These are phyloP conservation scores for Volvariella volvacea DNA, from an alignment of 1,284 basidiomycete genomes.

Conservation along the genomic window DNA sequence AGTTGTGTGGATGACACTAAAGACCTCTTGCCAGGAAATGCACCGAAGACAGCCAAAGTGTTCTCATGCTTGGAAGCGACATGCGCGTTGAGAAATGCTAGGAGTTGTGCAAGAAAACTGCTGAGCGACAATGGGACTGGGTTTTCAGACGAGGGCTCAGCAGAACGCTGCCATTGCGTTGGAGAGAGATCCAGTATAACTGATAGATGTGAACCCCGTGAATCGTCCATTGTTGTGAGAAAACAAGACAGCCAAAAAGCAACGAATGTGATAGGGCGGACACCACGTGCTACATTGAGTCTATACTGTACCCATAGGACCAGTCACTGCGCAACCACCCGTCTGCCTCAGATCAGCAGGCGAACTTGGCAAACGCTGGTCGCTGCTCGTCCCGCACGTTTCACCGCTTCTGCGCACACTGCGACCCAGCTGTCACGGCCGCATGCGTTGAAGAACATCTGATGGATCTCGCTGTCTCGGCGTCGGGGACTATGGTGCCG, in stretches of 20 bases:
- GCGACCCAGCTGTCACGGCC: not conserved
- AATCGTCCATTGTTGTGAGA: conserved; percentile 34
- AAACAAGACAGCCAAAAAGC: not conserved
- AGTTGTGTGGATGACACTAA: conserved; percentile 5
- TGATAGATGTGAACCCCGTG: conserved; percentile 60
- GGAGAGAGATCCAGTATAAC: conserved; percentile 82
- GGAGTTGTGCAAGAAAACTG: conserved; percentile 71
- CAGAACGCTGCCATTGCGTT: conserved; percentile 70
- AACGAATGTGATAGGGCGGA: too few relatives aligned
- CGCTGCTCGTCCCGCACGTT: not conserved
- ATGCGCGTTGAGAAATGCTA: conserved; percentile 91
- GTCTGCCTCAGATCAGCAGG: too few relatives aligned
- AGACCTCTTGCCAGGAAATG: conserved; percentile 76
- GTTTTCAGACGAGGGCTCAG: conserved; percentile 31
- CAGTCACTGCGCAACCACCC: too few relatives aligned
- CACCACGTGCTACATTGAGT: too few relatives aligned
- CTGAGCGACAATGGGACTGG: conserved; percentile 51
- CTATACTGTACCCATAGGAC: too few relatives aligned
- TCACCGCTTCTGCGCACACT: not conserved
- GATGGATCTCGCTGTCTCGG: not conserved
- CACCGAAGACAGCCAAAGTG: conserved; percentile 86
- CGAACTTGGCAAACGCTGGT: too few relatives aligned
- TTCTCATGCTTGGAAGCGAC: conserved; percentile 90
- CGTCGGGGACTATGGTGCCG: not conserved
- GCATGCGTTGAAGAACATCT: not conserved